Conservation (phyloP, 1,284 basidiomycete genomes). For the Pyrrhoderma noxium region DNA sequence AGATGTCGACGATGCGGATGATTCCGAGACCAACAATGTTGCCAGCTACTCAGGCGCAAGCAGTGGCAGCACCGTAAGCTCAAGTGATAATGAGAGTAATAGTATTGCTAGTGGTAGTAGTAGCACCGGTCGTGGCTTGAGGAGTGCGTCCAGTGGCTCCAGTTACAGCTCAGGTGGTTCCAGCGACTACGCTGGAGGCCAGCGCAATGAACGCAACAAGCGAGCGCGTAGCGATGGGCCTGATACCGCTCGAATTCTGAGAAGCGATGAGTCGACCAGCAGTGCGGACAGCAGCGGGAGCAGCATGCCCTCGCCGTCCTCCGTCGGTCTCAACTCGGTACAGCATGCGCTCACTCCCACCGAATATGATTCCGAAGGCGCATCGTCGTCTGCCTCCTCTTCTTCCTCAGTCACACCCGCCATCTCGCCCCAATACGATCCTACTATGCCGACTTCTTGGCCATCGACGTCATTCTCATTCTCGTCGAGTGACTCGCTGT, state of each 20-base stretch:
- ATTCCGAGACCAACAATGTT: not conserved
- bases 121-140: constrained; percentile 2
- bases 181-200: constrained; percentile 1
- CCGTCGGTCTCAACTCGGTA: not conserved
- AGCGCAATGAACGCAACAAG: constrained; percentile 17
- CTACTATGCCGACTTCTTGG: not conserved
- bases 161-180: constrained; percentile 4
- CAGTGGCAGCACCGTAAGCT: constrained; percentile 1
- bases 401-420: not conserved
- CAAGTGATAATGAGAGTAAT: not conserved
- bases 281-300: not conserved
- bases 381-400: not conserved
- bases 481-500: not conserved
- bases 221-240: constrained; percentile 18
- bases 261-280: not conserved
- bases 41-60: not conserved
- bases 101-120: constrained; percentile 1
- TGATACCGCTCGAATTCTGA: not conserved
- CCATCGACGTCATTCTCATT: not conserved
- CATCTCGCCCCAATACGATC: not conserved
- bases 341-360: too few relatives aligned
- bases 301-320: not conserved
- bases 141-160: constrained; percentile 5
- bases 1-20: constrained; percentile 16
- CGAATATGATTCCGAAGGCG: too few relatives aligned